phyloP scores from a whole-genome alignment of 441 rosid species.

The Codiaeum variegatum region DNA sequence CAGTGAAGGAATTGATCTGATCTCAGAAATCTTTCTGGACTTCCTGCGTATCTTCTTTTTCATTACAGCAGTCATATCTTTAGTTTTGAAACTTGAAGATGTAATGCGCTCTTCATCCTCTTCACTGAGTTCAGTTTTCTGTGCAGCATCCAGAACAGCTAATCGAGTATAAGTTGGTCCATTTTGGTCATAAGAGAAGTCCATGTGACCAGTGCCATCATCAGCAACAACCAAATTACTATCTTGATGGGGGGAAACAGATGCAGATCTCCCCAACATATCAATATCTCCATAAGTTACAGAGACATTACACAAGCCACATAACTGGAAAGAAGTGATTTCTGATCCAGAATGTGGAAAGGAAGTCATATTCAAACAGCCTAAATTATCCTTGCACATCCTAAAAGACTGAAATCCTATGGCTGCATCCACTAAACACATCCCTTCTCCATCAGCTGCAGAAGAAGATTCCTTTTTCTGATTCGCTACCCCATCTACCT shows the following conservation, averaged over 20 bases:
- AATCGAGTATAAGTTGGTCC: slow-evolving; percentile 10
- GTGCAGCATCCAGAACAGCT: slow-evolving; percentile 23
- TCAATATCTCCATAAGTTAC: slow-evolving; percentile 29
- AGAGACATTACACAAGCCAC: slow-evolving; percentile 20
- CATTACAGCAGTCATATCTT: slow-evolving; percentile 26
- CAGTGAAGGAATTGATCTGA: slow-evolving; percentile 35
- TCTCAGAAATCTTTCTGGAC: slow-evolving; percentile 69
- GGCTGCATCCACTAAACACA: slow-evolving; percentile 23
- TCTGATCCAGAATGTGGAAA: slow-evolving; percentile 29
- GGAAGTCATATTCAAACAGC: slow-evolving; percentile 18
- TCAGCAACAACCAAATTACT: slow-evolving; percentile 33
- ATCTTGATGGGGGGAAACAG: slow-evolving; percentile 35
- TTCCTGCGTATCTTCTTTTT: slow-evolving; percentile 60
- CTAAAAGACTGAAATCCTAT: slow-evolving; percentile 22
- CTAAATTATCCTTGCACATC: slow-evolving; percentile 21
- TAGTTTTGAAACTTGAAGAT: slow-evolving; percentile 32
- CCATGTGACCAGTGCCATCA: slow-evolving; percentile 22
- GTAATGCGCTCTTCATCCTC: slow-evolving; percentile 35
- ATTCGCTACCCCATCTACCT: slow-evolving; percentile 23
- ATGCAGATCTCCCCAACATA: slow-evolving; percentile 26
- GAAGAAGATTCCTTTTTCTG: slow-evolving; percentile 25
- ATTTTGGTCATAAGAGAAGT: slow-evolving; percentile 13
- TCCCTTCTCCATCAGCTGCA: slow-evolving; percentile 24
- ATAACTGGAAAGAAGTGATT: slow-evolving; percentile 27
- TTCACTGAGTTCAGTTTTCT: slow-evolving; percentile 32